phyloP scores from a whole-genome alignment of 257 asterid genomes.

The Vinca minor region DNA sequence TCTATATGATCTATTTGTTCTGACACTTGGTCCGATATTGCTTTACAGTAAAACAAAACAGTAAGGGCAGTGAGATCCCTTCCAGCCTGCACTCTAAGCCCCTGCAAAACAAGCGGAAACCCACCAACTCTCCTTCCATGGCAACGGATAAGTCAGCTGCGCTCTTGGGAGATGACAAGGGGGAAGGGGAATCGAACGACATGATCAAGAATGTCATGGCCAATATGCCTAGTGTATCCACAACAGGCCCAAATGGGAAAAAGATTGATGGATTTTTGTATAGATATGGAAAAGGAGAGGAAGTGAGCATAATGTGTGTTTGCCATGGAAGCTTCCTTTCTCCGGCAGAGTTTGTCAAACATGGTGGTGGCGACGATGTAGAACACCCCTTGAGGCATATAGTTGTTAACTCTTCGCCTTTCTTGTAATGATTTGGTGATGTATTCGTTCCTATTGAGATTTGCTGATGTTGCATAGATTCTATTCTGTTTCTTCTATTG shows the following conservation, averaged over 20 bases:
- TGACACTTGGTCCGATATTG: not conserved
- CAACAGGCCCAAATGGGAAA: constrained; percentile 50
- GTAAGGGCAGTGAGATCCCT: constrained; percentile 8
- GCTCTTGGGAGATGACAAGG: constrained; percentile 7
- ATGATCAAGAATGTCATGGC: constrained; percentile 27
- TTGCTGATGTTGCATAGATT: not conserved
- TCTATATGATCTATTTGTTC: not conserved
- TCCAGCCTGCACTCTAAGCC: constrained; percentile 15
- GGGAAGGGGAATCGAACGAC: constrained; percentile 15
- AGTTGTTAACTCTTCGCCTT: constrained; percentile 47
- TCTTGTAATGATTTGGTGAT: constrained; percentile 20
- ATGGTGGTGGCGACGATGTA: constrained; percentile 66
- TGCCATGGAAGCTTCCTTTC: constrained; percentile 72
- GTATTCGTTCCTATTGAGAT: not conserved
- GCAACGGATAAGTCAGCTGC: constrained; percentile 12
- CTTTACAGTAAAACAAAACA: constrained; percentile 6
- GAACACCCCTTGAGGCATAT: constrained; percentile 70
- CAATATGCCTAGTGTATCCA: constrained; percentile 67
- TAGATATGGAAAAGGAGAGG: constrained; percentile 58
- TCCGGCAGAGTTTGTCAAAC: constrained; percentile 71
- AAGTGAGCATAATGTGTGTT: constrained; percentile 67
- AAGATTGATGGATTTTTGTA: constrained; percentile 64
- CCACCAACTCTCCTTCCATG: not conserved
- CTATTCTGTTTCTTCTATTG: not conserved
- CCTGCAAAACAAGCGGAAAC: constrained; percentile 8